A percentile compares a stretch with the other conserved stretches of the same genome.
These are phyloP conservation scores for Nitzschia sp. DNA, from an alignment of 108 stramenopile species.

Conservation along the genomic window DNA sequence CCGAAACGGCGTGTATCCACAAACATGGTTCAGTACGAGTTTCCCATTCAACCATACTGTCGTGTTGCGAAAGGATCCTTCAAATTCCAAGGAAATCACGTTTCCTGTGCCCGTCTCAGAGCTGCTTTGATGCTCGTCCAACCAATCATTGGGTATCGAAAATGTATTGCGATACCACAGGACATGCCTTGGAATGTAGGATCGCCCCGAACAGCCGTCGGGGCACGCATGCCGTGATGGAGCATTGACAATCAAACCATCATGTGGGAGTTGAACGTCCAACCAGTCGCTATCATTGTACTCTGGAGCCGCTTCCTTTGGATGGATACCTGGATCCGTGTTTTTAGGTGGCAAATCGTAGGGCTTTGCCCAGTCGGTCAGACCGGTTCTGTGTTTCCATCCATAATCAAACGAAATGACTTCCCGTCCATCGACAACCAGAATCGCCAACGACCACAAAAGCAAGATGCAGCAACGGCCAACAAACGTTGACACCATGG, in stretches of 20 bases:
- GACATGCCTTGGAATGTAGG: constrained; percentile 42
- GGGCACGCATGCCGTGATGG: constrained; percentile 34
- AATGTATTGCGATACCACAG: constrained; percentile 46
- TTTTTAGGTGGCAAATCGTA: constrained; percentile 25
- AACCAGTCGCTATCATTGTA: constrained; percentile 35
- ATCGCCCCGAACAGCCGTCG: constrained; percentile 41
- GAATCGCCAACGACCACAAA: not conserved
- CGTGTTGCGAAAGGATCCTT: constrained; percentile 46
- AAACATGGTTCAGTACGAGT: constrained; percentile 17
- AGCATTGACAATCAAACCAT: constrained; percentile 30
- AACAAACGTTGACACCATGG: too few species aligned
- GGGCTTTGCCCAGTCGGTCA: constrained; percentile 26
- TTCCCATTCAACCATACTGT: constrained; percentile 41
- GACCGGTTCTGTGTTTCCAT: constrained; percentile 40
- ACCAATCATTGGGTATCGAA: constrained; percentile 21
- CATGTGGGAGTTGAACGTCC: constrained; percentile 34
- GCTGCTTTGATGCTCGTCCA: not conserved
- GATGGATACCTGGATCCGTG: constrained; percentile 33
- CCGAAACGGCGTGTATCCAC: constrained; percentile 42
- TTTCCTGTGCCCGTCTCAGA: not conserved
- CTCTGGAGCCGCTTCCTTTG: constrained; percentile 17
- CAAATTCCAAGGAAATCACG: constrained; percentile 34
- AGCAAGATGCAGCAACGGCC: not conserved
- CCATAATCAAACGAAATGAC: constrained; percentile 31
- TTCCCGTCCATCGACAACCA: constrained; percentile 1